Evolutionary conservation across 441 rosid species (phyloP).

Genomic region (Brassica hybrid): DNA sequence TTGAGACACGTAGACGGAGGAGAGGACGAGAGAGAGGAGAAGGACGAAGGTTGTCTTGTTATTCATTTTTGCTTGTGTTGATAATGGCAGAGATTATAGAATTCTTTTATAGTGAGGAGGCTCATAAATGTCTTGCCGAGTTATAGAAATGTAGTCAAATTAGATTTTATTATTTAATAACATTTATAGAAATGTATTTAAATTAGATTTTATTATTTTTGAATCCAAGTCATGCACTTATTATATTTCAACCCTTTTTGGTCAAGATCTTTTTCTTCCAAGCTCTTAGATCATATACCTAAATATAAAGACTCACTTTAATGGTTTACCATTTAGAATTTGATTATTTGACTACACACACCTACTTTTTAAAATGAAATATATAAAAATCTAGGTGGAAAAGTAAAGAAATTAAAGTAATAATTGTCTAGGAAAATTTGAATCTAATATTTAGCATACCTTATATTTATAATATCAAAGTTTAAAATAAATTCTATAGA

Average conservation of each 20-base stretch:
- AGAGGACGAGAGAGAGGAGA: conserved; percentile 24
- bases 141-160: neutral
- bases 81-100: neutral
- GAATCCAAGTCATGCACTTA: neutral
- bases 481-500: no score
- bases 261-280: neutral
- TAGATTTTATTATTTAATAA: neutral
- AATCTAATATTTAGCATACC: neutral
- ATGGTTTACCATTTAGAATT: neutral
- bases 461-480: neutral
- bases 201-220: neutral
- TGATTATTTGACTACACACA: neutral
- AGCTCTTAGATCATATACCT: neutral
- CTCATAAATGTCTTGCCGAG: neutral
- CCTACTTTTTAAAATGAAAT: no score
- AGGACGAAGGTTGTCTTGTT: neutral
- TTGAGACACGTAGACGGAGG: conserved; percentile 22
- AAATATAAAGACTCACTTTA: neutral
- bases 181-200: neutral
- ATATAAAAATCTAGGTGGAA: no score
- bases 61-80: neutral
- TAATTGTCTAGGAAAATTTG: neutral
- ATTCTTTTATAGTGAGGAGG: neutral
- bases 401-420: neutral
- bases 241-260: neutral